Conservation (phyloP, 1,284 basidiomycete species). For the Caloboletus firmus region DNA sequence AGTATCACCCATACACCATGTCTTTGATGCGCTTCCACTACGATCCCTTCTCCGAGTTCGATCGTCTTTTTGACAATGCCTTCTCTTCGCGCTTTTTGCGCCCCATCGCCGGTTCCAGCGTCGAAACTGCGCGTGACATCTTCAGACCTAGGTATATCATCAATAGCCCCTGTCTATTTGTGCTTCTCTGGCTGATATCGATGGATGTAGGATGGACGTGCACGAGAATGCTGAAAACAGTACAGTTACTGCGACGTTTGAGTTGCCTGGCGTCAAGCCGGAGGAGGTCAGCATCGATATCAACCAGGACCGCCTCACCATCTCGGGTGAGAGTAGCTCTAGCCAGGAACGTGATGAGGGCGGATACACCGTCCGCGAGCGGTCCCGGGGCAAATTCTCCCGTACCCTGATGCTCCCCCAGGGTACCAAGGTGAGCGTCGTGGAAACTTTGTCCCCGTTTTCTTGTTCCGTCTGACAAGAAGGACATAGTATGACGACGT, state of each 20-base stretch:
- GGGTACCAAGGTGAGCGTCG: conserved; percentile 45
- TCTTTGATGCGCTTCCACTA: conserved; percentile 42
- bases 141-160: conserved; percentile 30
- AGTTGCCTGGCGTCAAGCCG: conserved; percentile 48
- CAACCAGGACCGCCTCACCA: conserved; percentile 42
- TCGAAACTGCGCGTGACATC: conserved; percentile 17
- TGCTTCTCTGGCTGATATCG: neutral
- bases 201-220: conserved; percentile 44
- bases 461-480: conserved; percentile 1
- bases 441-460: neutral
- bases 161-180: neutral
- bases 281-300: conserved; percentile 45
- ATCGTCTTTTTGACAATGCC: conserved; percentile 50
- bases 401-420: conserved; percentile 46
- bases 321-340: conserved; percentile 45
- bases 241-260: conserved; percentile 47
- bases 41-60: conserved; percentile 53
- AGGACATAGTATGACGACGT: conserved; percentile 39
- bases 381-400: conserved; percentile 48
- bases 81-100: conserved; percentile 36
- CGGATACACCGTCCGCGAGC: conserved; percentile 52
- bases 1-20: conserved; percentile 18
- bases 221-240: conserved; percentile 44
- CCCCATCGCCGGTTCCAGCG: neutral
- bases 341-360: conserved; percentile 39